These are phyloP conservation scores for Rutstroemia sp. DNA, from an alignment of 2,329 filamentous ascomycete species.

Conservation along the genomic window DNA sequence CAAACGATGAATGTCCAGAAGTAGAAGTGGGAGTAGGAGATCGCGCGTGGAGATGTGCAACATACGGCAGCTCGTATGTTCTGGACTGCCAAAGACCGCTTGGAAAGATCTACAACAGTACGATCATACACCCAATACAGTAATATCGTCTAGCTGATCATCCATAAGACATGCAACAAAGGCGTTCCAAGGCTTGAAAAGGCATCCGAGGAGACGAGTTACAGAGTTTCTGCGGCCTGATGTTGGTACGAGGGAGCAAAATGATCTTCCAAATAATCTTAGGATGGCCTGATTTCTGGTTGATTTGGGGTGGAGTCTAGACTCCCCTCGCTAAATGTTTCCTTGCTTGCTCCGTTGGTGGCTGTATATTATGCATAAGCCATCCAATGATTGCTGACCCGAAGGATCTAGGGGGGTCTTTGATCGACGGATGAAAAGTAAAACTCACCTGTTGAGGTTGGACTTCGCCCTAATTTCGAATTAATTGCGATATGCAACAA, in stretches of 20 bases:
- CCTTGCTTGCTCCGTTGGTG: not conserved
- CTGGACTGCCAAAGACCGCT: not conserved
- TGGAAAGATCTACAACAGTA: not conserved
- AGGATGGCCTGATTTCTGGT: conserved; percentile 6
- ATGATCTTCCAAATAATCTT: not conserved
- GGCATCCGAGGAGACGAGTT: not conserved
- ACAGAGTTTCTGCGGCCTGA: not conserved
- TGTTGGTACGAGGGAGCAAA: not conserved
- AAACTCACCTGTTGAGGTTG: not conserved
- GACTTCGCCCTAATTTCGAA: not conserved
- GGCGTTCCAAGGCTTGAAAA: not conserved
- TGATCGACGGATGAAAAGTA: not conserved
- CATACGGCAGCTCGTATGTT: not conserved
- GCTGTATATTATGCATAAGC: not conserved
- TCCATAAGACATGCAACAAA: not conserved
- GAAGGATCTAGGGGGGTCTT: not conserved
- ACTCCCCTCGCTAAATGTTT: not conserved
- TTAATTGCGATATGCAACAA: not conserved
- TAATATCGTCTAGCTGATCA: not conserved
- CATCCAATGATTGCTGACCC: not conserved
- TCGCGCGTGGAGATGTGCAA: conserved; percentile 4
- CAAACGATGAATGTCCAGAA: not conserved
- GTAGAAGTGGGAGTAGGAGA: not conserved
- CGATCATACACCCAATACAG: not conserved
- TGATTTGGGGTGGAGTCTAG: conserved; percentile 6